Evolutionary conservation across 2,329 filamentous ascomycete species (phyloP).

Genomic region (Botrytis porri): DNA sequence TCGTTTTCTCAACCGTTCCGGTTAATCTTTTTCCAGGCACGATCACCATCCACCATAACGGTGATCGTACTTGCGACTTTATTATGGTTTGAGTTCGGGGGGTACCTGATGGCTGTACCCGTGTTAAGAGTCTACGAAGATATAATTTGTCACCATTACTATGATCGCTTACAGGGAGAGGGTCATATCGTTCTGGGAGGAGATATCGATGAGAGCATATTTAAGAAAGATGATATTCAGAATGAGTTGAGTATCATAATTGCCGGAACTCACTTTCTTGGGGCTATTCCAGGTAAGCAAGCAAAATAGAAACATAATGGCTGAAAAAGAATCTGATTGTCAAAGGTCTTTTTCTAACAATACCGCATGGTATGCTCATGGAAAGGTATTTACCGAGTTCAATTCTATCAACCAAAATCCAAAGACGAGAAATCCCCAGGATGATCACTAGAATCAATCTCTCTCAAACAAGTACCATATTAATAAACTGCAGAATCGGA

Average conservation of each 20-base stretch:
- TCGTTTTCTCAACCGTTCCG: neutral
- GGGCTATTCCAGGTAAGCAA: constrained; percentile 36
- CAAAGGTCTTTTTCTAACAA: constrained; percentile 35
- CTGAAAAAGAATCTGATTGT: constrained; percentile 1
- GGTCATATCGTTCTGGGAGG: constrained; percentile 29
- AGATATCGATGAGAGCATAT: constrained; percentile 40
- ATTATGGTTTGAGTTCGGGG: constrained; percentile 35
- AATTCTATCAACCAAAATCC: neutral
- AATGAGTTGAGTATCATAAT: constrained; percentile 40
- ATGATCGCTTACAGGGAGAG: constrained; percentile 27
- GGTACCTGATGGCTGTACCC: constrained; percentile 38
- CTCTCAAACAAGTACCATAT: neutral
- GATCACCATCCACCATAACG: constrained; percentile 36
- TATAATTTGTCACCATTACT: constrained; percentile 43
- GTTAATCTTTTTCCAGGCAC: constrained; percentile 8
- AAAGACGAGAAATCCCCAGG: neutral
- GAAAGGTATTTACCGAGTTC: constrained; percentile 35
- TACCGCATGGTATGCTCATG: constrained; percentile 42
- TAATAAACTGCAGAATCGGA: constrained; percentile 35
- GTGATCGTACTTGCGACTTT: constrained; percentile 37
- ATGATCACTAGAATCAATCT: no score
- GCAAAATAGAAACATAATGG: neutral
- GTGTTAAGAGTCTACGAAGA: constrained; percentile 41
- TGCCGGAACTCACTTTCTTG: constrained; percentile 36
- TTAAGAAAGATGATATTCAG: constrained; percentile 41